phyloP scores from a whole-genome alignment of 1,139 yeast species.

The Candida tetrigidarum region DNA sequence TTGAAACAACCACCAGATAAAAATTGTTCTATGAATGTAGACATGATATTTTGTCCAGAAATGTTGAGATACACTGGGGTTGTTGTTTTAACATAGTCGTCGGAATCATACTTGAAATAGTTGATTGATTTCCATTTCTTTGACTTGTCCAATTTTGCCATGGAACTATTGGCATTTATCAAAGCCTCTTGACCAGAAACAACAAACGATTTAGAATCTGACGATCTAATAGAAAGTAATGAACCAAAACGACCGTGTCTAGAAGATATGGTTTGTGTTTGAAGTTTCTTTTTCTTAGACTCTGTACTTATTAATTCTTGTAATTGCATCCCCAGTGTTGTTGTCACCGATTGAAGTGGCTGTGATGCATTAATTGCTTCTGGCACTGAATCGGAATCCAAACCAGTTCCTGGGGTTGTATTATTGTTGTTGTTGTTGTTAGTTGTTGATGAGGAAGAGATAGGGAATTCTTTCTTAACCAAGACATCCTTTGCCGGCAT shows the following conservation, averaged over 20 bases:
- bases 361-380: constrained; percentile 12
- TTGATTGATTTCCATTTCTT: constrained; percentile 66
- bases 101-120: constrained; percentile 49
- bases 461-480: background rate
- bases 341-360: constrained; percentile 24
- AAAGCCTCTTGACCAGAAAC: constrained; percentile 77
- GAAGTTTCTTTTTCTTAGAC: constrained; percentile 51
- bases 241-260: constrained; percentile 96
- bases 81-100: constrained; percentile 34
- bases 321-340: constrained; percentile 45
- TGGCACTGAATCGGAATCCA: background rate
- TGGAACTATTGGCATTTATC: constrained; percentile 45
- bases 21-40: constrained; percentile 52
- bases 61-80: constrained; percentile 33
- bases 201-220: constrained; percentile 62
- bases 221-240: constrained; percentile 66
- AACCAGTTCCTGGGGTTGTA: too few relatives aligned
- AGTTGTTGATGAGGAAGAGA: too few relatives aligned
- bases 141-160: constrained; percentile 64
- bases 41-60: constrained; percentile 36
- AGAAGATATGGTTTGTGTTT: constrained; percentile 58
- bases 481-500: constrained; percentile 38
- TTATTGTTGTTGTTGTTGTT: background rate
- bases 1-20: constrained; percentile 81
- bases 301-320: constrained; percentile 63